phyloP scores from a whole-genome alignment of 1,139 yeast species.

The Protomyces pachydermus region DNA sequence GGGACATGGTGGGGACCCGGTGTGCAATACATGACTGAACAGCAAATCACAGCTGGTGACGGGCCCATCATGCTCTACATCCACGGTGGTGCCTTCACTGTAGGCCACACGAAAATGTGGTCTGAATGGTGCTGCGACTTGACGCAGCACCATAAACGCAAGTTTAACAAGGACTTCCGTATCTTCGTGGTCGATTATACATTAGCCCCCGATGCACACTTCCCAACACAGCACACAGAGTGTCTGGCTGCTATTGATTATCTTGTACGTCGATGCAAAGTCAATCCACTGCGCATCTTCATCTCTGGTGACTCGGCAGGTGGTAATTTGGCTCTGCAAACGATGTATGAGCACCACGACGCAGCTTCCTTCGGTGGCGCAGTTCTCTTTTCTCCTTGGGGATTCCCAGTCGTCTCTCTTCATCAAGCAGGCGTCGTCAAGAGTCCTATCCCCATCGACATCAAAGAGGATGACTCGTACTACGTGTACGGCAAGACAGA shows the following conservation, averaged over 20 bases:
- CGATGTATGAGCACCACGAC: slow-evolving; percentile 6
- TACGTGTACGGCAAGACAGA: neutral
- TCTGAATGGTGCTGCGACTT: slow-evolving; percentile 9
- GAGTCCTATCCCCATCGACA: neutral
- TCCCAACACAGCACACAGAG: slow-evolving; percentile 13
- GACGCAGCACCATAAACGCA: slow-evolving; percentile 9
- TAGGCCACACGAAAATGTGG: slow-evolving; percentile 19
- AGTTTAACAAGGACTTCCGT: slow-evolving; percentile 11
- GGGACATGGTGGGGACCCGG: slow-evolving; percentile 16
- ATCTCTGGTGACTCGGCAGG: slow-evolving; percentile 24
- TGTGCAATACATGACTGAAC: slow-evolving; percentile 4
- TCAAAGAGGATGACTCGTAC: neutral
- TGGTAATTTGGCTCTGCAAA: slow-evolving; percentile 15
- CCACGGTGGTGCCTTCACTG: slow-evolving; percentile 23
- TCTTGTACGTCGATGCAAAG: neutral
- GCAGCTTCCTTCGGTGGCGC: slow-evolving; percentile 11
- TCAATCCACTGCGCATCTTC: slow-evolving; percentile 14
- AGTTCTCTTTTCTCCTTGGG: slow-evolving; percentile 24
- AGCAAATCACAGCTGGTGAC: neutral
- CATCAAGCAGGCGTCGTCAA: neutral
- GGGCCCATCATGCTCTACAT: slow-evolving; percentile 15
- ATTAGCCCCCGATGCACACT: slow-evolving; percentile 9
- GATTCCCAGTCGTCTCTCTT: slow-evolving; percentile 4
- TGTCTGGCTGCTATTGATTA: slow-evolving; percentile 12
- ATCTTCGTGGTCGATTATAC: slow-evolving; percentile 9